phyloP scores from a whole-genome alignment of 164 flowering plant genomes.

The Vitis rupestris region DNA sequence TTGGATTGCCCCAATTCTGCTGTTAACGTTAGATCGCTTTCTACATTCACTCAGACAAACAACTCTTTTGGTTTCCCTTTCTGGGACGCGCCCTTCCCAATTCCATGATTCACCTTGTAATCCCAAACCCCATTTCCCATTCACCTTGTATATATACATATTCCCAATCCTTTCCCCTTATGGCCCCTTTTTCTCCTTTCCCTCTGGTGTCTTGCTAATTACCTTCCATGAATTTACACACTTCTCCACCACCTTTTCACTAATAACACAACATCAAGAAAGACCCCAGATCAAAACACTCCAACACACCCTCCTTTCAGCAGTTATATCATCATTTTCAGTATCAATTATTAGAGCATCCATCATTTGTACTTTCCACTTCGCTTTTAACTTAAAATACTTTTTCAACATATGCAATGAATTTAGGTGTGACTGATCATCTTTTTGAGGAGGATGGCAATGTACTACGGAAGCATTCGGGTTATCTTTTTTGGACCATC shows the following conservation, averaged over 20 bases:
- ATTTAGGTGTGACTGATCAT: no score
- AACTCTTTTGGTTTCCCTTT: constrained; percentile 23
- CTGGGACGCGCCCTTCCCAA: not conserved
- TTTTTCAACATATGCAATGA: no score
- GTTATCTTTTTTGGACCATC: no score
- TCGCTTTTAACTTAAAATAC: no score
- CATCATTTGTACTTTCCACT: no score
- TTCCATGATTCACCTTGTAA: not conserved
- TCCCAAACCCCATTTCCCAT: not conserved
- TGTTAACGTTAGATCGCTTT: constrained; percentile 25
- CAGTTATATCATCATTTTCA: no score
- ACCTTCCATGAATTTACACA: not conserved
- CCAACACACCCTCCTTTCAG: no score
- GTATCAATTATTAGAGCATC: no score
- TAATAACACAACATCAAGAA: not conserved
- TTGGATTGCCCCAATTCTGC: not conserved
- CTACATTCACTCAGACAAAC: constrained; percentile 23
- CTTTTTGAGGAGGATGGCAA: no score
- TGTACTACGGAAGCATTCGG: no score
- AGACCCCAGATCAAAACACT: no score
- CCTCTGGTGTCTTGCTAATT: not conserved
- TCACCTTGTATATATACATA: not conserved
- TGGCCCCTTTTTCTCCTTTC: not conserved
- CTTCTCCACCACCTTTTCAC: not conserved
- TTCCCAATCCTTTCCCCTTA: constrained; percentile 11